Conservation (phyloP, 257 asterid genomes). For the Coffea canephora region DNA sequence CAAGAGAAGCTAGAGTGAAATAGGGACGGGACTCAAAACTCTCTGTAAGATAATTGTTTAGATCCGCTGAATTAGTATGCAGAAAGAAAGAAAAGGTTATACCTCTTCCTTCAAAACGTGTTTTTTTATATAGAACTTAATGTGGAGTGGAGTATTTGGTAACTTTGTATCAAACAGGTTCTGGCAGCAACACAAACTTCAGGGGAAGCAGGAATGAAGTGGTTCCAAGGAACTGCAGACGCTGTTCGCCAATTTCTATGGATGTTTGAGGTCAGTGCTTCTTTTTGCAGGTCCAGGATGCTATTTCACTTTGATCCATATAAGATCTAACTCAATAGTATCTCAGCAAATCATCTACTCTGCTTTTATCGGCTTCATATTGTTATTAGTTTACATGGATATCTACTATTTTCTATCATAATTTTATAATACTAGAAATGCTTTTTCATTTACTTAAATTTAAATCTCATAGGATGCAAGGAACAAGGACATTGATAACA, state of each 20-base stretch:
- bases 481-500: constrained; percentile 78
- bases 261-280: constrained; percentile 74
- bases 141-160: neutral
- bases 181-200: constrained; percentile 95
- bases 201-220: constrained; percentile 78
- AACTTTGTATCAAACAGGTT: constrained; percentile 41
- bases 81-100: neutral
- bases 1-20: neutral
- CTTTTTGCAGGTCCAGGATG: constrained; percentile 1
- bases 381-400: neutral
- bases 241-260: constrained; percentile 92
- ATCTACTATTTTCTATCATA: neutral
- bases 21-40: neutral
- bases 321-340: neutral
- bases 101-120: neutral
- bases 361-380: neutral
- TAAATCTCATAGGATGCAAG: constrained; percentile 65
- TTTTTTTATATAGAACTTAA: neutral
- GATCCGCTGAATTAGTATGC: neutral
- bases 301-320: neutral
- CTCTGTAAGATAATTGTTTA: neutral
- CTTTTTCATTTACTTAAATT: neutral
- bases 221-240: constrained; percentile 99
- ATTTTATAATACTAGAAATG: no score
- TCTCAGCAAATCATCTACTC: neutral